Evolutionary conservation across 1,139 yeast genomes (phyloP).

Genomic region (Trichomonascaceae sp.): DNA sequence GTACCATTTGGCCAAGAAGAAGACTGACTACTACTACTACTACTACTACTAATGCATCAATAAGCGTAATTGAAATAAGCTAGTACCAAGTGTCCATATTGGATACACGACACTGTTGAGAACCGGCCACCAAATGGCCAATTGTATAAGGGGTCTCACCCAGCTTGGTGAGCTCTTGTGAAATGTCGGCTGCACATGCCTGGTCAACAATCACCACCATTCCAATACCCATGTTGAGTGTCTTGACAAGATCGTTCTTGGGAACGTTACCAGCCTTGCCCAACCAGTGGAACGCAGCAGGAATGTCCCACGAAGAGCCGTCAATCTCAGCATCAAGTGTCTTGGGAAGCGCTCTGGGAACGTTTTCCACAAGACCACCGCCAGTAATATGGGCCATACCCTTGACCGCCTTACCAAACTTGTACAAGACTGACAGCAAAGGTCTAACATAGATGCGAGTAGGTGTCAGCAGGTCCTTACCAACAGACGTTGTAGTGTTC

Average conservation of each 20-base stretch:
- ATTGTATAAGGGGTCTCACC: constrained; percentile 72
- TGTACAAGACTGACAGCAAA: constrained; percentile 49
- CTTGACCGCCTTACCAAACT: constrained; percentile 36
- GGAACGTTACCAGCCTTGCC: constrained; percentile 90
- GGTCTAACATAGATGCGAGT: constrained; percentile 93
- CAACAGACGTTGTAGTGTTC: constrained; percentile 61
- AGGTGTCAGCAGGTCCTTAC: constrained; percentile 77
- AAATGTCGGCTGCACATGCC: constrained; percentile 48
- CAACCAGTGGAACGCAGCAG: constrained; percentile 86
- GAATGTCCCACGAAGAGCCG: constrained; percentile 68
- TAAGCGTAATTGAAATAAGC: neutral
- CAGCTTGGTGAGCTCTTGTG: constrained; percentile 39
- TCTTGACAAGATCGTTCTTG: constrained; percentile 66
- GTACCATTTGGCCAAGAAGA: constrained; percentile 29
- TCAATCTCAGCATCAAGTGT: constrained; percentile 71
- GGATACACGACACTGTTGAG: constrained; percentile 53
- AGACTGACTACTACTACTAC: neutral
- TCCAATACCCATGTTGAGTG: constrained; percentile 93
- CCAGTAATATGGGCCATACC: constrained; percentile 98
- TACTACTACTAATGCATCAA: neutral
- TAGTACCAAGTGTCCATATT: constrained; percentile 51
- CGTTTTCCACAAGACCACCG: constrained; percentile 93
- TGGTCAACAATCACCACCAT: constrained; percentile 74
- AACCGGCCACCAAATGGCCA: constrained; percentile 52
- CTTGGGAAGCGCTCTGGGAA: constrained; percentile 87